Evolutionary conservation across 257 asterid genomes (phyloP).

Genomic region (Solanum virginianum): DNA sequence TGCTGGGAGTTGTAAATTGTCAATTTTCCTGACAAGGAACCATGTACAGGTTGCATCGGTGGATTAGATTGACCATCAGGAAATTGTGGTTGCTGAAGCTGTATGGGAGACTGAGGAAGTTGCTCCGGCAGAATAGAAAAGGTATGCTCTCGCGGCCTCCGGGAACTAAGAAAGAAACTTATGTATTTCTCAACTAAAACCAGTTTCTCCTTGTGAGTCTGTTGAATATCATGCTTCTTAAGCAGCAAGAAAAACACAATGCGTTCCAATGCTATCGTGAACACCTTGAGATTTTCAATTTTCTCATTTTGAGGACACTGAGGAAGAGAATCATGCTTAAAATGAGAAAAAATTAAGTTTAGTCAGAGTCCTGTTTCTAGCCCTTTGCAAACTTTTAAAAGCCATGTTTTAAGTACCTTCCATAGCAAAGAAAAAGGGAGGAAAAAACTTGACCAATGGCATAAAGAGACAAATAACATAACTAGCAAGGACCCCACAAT

Average conservation of each 20-base stretch:
- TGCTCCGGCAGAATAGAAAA: constrained; percentile 54
- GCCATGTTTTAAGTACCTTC: not conserved
- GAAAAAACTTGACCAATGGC: not conserved
- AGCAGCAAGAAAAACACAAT: constrained; percentile 44
- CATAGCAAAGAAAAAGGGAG: not conserved
- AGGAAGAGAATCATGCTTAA: constrained; percentile 68
- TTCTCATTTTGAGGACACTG: constrained; percentile 62
- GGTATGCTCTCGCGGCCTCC: constrained; percentile 52
- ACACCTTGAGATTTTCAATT: constrained; percentile 53
- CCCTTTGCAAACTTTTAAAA: not conserved
- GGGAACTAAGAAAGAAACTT: constrained; percentile 37
- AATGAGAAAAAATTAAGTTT: not conserved
- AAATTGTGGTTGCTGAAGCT: not conserved
- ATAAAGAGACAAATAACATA: not conserved
- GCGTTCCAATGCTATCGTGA: constrained; percentile 62
- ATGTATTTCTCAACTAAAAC: constrained; percentile 57
- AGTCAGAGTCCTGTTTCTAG: not conserved
- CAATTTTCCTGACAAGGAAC: constrained; percentile 36
- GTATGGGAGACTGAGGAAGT: constrained; percentile 44
- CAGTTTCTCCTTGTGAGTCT: constrained; percentile 52
- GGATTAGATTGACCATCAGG: too few relatives aligned
- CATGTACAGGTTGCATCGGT: constrained; percentile 8
- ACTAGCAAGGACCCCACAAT: not conserved
- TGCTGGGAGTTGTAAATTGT: constrained; percentile 54
- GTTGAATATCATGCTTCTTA: constrained; percentile 45